phyloP scores from a whole-genome alignment of 345 rosid species.

The Anastatica hierochuntica region DNA sequence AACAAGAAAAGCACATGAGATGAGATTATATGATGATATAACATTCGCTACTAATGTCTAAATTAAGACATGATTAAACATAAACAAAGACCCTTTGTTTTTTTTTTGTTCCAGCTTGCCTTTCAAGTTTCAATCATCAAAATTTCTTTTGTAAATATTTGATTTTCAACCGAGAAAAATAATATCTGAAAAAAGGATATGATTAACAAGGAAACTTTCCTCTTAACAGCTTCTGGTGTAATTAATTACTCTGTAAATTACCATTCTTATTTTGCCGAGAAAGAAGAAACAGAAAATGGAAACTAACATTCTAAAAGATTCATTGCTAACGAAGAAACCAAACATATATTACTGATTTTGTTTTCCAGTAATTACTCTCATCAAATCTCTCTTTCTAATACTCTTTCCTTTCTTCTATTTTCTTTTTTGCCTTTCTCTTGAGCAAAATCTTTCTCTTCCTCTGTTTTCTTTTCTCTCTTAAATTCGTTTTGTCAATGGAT shows the following conservation, averaged over 20 bases:
- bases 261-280: not conserved
- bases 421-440: no score
- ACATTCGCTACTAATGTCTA: conserved; percentile 5
- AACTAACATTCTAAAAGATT: conserved; percentile 20
- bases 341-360: conserved; percentile 1
- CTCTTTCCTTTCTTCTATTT: conserved; percentile 4
- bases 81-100: not conserved
- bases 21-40: conserved; percentile 2
- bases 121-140: not conserved
- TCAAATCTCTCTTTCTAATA: conserved; percentile 23
- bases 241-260: conserved; percentile 11
- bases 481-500: conserved; percentile 18
- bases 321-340: conserved; percentile 2
- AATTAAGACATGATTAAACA: conserved; percentile 11
- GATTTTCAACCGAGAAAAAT: not conserved
- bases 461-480: not conserved
- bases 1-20: conserved; percentile 18
- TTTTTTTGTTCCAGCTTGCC: not conserved
- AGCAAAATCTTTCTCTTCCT: not conserved
- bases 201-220: conserved; percentile 12
- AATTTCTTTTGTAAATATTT: no score
- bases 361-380: conserved; percentile 23
- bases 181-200: conserved; percentile 2
- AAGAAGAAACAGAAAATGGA: conserved; percentile 9
- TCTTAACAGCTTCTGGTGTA: conserved; percentile 11